phyloP scores from a whole-genome alignment of 2,329 filamentous ascomycete species.

The Cordyceps tenuipes region DNA sequence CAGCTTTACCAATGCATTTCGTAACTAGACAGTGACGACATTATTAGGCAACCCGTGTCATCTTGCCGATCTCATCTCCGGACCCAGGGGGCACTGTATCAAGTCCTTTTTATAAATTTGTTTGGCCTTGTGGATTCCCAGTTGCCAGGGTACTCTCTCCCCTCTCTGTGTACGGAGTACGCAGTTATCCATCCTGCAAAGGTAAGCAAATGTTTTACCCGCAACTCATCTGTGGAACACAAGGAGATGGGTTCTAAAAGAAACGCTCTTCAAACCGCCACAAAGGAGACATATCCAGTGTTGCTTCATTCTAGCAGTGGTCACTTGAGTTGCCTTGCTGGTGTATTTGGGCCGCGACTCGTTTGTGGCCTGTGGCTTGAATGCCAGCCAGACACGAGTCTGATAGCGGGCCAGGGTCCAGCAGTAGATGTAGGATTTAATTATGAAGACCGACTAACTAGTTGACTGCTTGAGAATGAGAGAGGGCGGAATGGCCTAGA shows the following conservation, averaged over 20 bases:
- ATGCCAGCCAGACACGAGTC: not conserved
- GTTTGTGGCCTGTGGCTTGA: not conserved
- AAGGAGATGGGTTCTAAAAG: not conserved
- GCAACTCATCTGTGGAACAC: not conserved
- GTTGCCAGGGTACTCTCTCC: not conserved
- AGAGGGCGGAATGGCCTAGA: not conserved
- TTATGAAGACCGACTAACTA: not conserved
- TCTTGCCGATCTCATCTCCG: slow-evolving; percentile 8
- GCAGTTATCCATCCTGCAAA: too few relatives aligned
- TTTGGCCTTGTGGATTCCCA: not conserved
- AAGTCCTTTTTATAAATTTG: not conserved
- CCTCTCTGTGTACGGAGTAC: too few relatives aligned
- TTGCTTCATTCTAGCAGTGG: not conserved
- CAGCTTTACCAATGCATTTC: not conserved
- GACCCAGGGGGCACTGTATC: not conserved
- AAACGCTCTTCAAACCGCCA: not conserved
- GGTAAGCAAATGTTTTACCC: not conserved
- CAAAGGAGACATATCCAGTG: not conserved
- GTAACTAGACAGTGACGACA: not conserved
- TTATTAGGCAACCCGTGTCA: not conserved
- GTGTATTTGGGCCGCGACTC: too few relatives aligned
- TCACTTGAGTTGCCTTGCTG: too few relatives aligned
- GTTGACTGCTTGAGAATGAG: not conserved
- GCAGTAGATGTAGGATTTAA: not conserved
- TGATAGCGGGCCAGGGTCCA: not conserved